Conservation (phyloP, 1,284 basidiomycete genomes). For the Ustilago tritici region DNA sequence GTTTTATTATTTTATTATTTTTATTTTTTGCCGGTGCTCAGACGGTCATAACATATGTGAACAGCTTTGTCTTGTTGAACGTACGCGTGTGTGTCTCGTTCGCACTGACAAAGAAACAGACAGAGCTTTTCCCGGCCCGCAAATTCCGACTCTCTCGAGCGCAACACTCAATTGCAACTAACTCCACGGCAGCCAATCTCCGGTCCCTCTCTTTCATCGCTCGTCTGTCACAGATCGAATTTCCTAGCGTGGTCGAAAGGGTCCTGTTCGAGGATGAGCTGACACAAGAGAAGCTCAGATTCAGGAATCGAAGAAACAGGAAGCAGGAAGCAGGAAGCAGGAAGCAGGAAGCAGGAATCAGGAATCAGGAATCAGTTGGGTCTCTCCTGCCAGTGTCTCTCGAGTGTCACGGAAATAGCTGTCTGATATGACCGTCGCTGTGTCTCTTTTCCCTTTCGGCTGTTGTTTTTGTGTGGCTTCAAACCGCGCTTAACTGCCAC, state of each 20-base stretch:
- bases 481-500: background rate
- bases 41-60: background rate
- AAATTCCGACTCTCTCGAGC: slow-evolving; percentile 17
- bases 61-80: background rate
- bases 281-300: too few species aligned
- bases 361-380: too few species aligned
- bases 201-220: background rate
- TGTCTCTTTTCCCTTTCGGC: background rate
- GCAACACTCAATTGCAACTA: background rate
- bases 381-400: background rate
- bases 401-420: background rate
- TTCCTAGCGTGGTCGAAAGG: too few species aligned
- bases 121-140: slow-evolving; percentile 3
- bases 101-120: slow-evolving; percentile 12
- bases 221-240: background rate
- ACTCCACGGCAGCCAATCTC: slow-evolving; percentile 4
- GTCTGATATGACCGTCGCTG: slow-evolving; percentile 2
- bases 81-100: background rate
- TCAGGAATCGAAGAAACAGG: too few species aligned
- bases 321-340: too few species aligned
- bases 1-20: too few species aligned
- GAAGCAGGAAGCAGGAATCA: too few species aligned
- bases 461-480: slow-evolving; percentile 3
- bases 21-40: too few species aligned
- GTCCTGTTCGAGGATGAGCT: too few species aligned